Evolutionary conservation across 2,329 filamentous ascomycete genomes (phyloP), one percentile per base, ranked within the genome.

Genomic region (Exophiala lecanii-corni): DNA sequence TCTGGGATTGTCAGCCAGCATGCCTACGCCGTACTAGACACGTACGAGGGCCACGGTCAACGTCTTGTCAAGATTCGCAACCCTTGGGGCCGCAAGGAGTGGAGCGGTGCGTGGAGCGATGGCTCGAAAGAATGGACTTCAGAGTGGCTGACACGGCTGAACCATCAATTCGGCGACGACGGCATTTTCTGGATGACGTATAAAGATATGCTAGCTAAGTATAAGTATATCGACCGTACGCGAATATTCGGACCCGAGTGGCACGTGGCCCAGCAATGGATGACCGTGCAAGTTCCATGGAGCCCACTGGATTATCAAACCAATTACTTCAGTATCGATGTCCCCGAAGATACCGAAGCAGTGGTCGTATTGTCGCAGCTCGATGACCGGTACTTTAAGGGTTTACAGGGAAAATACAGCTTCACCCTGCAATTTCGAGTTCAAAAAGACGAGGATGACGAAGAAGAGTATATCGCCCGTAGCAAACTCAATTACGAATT

Each of bases 71-170:
- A 28, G 5, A 25, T 28, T 15, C 79, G 82, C 53, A 92, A 92
- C 55, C 87, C 87, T 0, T 92, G 86, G 86, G 87, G 87, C 1
- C 79, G 80, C 49, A 79, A 78, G 21, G 86, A 89, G 62, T 92
- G 87, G 86, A 84, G 78, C 20, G 87, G 87, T 2, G 72, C 86
- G 2, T 92, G 86, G 86, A 82, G 78, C 26, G 87, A 92, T 57
- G 87, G 87, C 0, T 87, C 83, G 4, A 85, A 86, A 56, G 82
- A 91, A 62, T 94, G 87, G 87, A 91, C 84, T 1, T 72, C 84
- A 0, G 81, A 89, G 53, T 88, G 84, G 77, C 79, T 91, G 64
- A 67, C 78, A 45, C 80, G 82, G 55, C 72, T 92, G 1, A 72
- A 76, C 36, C 84, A 89, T 59, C 78, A 76, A 31, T 89, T 89